Evolutionary conservation across 2,329 filamentous ascomycete genomes (phyloP).

Genomic region (Cercospora sp.): DNA sequence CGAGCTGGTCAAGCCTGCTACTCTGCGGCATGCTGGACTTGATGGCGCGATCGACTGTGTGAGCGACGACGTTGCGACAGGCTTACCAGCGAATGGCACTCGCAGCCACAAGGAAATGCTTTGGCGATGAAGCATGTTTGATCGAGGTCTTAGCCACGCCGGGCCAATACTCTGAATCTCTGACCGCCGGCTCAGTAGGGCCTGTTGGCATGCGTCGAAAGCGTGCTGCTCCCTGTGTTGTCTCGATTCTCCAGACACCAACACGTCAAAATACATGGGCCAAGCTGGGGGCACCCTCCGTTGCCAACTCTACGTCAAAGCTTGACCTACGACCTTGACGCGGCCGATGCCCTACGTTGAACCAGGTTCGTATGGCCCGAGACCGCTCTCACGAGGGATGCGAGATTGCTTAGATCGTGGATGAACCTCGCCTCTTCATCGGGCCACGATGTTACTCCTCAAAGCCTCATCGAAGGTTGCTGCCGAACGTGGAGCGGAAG

Average conservation of each 20-base stretch:
- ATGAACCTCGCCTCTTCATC: slow-evolving; percentile 1
- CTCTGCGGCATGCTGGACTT: not conserved
- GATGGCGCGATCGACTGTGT: not conserved
- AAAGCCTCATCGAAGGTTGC: not conserved
- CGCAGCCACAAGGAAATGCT: not conserved
- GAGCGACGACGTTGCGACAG: not conserved
- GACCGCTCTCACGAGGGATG: not conserved
- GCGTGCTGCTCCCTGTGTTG: not conserved
- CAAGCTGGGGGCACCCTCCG: not conserved
- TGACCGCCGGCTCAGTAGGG: not conserved
- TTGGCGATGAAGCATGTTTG: not conserved
- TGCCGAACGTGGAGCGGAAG: slow-evolving; percentile 1
- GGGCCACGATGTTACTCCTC: not conserved
- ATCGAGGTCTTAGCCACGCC: not conserved
- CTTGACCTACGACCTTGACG: slow-evolving; percentile 2
- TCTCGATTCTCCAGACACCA: not conserved
- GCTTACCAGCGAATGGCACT: not conserved
- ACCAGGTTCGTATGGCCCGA: not conserved
- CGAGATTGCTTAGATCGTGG: slow-evolving; percentile 5
- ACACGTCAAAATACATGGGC: slow-evolving; percentile 5
- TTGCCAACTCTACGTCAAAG: not conserved
- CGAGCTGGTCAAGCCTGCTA: not conserved
- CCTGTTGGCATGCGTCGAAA: not conserved
- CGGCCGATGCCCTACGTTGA: not conserved
- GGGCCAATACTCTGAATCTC: not conserved